Conservation (phyloP, 225 moss, liverwort and hornwort species). For the Takakia lepidozioides region DNA sequence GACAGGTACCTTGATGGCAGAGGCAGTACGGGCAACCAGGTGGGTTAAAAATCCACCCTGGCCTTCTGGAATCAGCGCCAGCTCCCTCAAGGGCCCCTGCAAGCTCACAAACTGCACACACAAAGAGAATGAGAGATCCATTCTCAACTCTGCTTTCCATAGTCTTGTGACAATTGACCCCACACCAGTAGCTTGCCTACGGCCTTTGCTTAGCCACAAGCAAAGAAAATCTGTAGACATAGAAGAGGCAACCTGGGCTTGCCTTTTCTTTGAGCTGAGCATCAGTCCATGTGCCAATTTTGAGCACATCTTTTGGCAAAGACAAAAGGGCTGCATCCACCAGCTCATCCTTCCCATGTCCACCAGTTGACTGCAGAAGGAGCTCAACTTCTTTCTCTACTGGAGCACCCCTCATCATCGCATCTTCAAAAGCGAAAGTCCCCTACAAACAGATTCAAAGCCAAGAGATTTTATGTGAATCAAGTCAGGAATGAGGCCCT, state of each 20-base stretch:
- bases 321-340: slow-evolving; percentile 79
- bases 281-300: slow-evolving; percentile 63
- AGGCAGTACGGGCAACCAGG: slow-evolving; percentile 64
- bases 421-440: slow-evolving; percentile 92
- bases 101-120: slow-evolving; percentile 71
- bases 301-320: slow-evolving; percentile 65
- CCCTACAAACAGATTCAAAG: slow-evolving; percentile 42
- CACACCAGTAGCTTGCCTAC: too few species aligned
- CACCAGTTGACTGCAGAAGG: slow-evolving; percentile 69
- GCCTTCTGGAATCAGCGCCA: slow-evolving; percentile 79
- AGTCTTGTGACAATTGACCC: too few species aligned
- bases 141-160: too few species aligned
- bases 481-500: too few species aligned
- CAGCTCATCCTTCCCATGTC: slow-evolving; percentile 68
- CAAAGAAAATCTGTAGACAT: too few species aligned
- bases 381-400: slow-evolving; percentile 66
- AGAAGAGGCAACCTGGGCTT: too few species aligned
- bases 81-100: slow-evolving; percentile 76
- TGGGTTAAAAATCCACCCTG: slow-evolving; percentile 90
- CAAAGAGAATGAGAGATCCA: too few species aligned
- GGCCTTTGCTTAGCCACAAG: too few species aligned
- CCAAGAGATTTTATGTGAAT: neutral
- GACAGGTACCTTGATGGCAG: slow-evolving; percentile 40
- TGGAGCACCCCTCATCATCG: slow-evolving; percentile 69
- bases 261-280: slow-evolving; percentile 71